Base-by-base conservation (phyloP, 2,329 filamentous ascomycete genomes). In the Penicillium corylophilum region DNA sequence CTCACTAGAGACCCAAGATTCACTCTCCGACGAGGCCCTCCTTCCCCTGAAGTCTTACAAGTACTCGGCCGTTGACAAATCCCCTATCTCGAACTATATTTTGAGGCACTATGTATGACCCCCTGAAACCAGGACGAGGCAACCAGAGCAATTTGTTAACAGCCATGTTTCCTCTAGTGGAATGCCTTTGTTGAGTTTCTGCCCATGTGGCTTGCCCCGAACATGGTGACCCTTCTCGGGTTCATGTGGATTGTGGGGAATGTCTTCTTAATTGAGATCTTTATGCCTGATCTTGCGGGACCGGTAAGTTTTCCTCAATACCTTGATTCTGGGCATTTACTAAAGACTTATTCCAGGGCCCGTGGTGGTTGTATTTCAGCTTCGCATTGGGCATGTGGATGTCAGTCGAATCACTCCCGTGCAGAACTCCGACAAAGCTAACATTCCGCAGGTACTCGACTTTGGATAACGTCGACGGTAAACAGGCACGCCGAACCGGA, bases 391-490 rank as follows among this genome's bases (percentile, higher is more conserved):
- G 94, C 36, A 82, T 99, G 53, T 99, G 95, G 87, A 94, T 95
- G 89, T 95, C 60, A 70, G 73, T 61, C 39, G 4, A 23, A 26
- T 20, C n/a, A 20, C 24, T n/a, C 16, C 5, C 12, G 6, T 36
- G 24, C 22, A 31, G 9, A 13, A 5, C n/a, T 5, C 22, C 43
- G 33, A 20, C 35, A 12, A 22, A 13, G 42, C 65, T 68, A 20
- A 69, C 44, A 20, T 16, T 7, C 20, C 29, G 29, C 36, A 61
- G 79, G 71, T 87, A 97, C 75, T 95, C 94, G 63, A 99, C 94
- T 13, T 92, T 99, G 87, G 94, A 99, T 78, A 99, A 99, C 72
- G 88, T 97, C 59, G 94, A 99, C 72, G 94, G 94, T 63, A 99
- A 99, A 76, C 94, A 99, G 77, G 94, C 94, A 51, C 83, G 94